Evolutionary conservation across 345 rosid genomes (phyloP).

Genomic region (Anastatica hierochuntica): DNA sequence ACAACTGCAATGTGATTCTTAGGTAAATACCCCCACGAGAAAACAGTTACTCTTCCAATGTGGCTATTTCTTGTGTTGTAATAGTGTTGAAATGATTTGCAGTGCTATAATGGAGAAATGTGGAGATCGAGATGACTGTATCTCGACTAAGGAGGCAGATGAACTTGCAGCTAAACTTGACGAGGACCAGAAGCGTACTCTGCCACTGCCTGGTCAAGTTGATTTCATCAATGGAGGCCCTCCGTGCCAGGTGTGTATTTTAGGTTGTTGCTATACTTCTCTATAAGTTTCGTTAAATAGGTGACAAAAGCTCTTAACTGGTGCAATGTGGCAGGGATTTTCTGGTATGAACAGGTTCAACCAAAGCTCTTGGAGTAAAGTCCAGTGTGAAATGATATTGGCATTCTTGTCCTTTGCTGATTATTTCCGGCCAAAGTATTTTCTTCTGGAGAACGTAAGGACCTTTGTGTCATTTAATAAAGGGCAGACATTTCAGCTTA

Average conservation of each 20-base stretch:
- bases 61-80: slow-evolving; percentile 6
- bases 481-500: slow-evolving; percentile 75
- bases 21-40: slow-evolving; percentile 24
- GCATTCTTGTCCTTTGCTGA: slow-evolving; percentile 64
- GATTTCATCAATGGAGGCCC: slow-evolving; percentile 96
- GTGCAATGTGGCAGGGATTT: slow-evolving; percentile 55
- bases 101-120: slow-evolving; percentile 74
- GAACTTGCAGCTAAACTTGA: slow-evolving; percentile 33
- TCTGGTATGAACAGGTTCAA: slow-evolving; percentile 83
- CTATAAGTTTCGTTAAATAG: not conserved
- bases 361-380: slow-evolving; percentile 68
- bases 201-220: slow-evolving; percentile 59
- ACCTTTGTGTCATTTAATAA: slow-evolving; percentile 72
- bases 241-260: slow-evolving; percentile 68
- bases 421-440: slow-evolving; percentile 77
- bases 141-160: slow-evolving; percentile 65
- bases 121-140: slow-evolving; percentile 75
- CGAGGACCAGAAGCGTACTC: slow-evolving; percentile 25
- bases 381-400: slow-evolving; percentile 55
- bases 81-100: slow-evolving; percentile 13
- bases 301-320: not conserved
- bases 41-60: not conserved
- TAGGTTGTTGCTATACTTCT: not conserved
- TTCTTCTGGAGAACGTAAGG: slow-evolving; percentile 86
- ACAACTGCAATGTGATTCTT: slow-evolving; percentile 86